Evolutionary conservation across 1,139 yeast genomes (phyloP).

Genomic region (Starmera stellimalicola): DNA sequence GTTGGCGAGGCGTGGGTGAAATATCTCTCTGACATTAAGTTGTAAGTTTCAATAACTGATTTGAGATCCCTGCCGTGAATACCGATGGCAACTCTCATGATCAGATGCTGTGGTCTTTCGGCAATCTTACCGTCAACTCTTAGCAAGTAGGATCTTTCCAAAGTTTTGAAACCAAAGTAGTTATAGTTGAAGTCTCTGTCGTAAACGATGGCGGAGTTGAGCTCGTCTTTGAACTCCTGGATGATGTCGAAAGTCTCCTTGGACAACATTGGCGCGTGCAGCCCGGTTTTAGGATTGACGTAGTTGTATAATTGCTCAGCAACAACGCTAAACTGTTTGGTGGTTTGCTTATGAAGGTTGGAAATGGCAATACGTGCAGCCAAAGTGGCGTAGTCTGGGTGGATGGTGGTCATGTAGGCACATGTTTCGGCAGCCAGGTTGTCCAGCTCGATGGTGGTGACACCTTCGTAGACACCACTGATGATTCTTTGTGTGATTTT

Average conservation of each 20-base stretch:
- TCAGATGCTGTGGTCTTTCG: slow-evolving; percentile 85
- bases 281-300: slow-evolving; percentile 63
- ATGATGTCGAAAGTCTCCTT: slow-evolving; percentile 59
- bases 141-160: slow-evolving; percentile 74
- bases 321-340: slow-evolving; percentile 79
- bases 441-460: slow-evolving; percentile 88
- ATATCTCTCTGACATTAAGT: slow-evolving; percentile 73
- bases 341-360: slow-evolving; percentile 91
- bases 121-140: slow-evolving; percentile 66
- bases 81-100: slow-evolving; percentile 86
- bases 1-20: slow-evolving; percentile 91
- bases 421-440: slow-evolving; percentile 98
- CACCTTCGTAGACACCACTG: slow-evolving; percentile 91
- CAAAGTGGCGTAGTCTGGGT: slow-evolving; percentile 91
- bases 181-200: slow-evolving; percentile 80
- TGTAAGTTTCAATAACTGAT: slow-evolving; percentile 68
- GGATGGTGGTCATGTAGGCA: slow-evolving; percentile 94
- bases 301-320: slow-evolving; percentile 58
- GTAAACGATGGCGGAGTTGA: slow-evolving; percentile 72
- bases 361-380: slow-evolving; percentile 97
- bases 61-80: slow-evolving; percentile 72
- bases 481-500: slow-evolving; percentile 84
- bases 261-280: slow-evolving; percentile 74
- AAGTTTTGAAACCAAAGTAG: slow-evolving; percentile 81
- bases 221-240: slow-evolving; percentile 53